A percentile compares a stretch with the other conserved stretches of the same genome.
These are phyloP conservation scores for Pythium vanterpoolii DNA, from an alignment of 352 stramenopile genomes.

Conservation along the genomic window DNA sequence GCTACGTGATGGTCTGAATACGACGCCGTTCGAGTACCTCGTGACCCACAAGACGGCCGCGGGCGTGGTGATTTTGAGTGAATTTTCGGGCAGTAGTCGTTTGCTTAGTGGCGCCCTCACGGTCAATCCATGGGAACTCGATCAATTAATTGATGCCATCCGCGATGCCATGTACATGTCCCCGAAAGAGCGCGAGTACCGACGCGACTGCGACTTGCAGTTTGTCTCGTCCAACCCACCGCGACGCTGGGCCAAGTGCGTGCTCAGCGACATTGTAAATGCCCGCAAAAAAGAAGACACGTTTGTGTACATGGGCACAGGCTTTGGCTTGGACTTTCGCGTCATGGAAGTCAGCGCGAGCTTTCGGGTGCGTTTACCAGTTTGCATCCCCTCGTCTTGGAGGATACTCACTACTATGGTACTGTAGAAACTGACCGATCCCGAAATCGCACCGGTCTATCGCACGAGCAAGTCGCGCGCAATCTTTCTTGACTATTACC, in stretches of 20 bases:
- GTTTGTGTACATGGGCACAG: constrained; percentile 88
- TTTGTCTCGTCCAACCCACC: constrained; percentile 70
- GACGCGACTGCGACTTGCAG: constrained; percentile 74
- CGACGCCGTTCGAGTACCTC: constrained; percentile 82
- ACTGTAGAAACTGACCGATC: constrained; percentile 62
- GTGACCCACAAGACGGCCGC: constrained; percentile 68
- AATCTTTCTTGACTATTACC: constrained; percentile 99
- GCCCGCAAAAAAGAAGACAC: constrained; percentile 74
- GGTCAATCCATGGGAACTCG: constrained; percentile 97
- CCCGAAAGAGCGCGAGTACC: constrained; percentile 62
- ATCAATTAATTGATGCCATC: constrained; percentile 69
- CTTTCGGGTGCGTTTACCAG: constrained; percentile 76
- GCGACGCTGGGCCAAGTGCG: constrained; percentile 66
- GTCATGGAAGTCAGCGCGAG: constrained; percentile 94
- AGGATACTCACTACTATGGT: background rate
- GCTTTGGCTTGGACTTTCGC: constrained; percentile 95
- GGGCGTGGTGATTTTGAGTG: constrained; percentile 94
- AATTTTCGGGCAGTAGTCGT: constrained; percentile 95
- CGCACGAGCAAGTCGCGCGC: constrained; percentile 76
- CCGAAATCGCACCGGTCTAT: constrained; percentile 59
- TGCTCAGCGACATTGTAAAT: constrained; percentile 75
- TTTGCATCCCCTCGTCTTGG: background rate
- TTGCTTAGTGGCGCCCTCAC: constrained; percentile 94
- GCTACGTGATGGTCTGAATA: constrained; percentile 75
- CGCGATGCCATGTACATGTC: constrained; percentile 76